These are phyloP conservation scores for Boeremia exigua DNA, from an alignment of 2,329 filamentous ascomycete species.

Conservation along the genomic window DNA sequence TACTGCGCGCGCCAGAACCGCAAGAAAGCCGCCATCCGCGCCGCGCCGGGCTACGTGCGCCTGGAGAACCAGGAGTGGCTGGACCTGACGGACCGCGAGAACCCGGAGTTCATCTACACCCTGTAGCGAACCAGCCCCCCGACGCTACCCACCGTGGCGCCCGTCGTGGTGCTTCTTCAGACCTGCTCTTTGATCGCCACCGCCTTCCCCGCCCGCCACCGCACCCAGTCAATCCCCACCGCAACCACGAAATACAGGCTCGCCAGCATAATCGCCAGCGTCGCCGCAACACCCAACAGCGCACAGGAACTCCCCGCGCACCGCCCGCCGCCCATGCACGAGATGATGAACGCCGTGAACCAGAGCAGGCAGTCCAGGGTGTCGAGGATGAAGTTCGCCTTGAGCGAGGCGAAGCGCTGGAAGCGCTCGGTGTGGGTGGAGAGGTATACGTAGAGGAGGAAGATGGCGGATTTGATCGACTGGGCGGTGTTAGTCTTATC, in stretches of 20 bases:
- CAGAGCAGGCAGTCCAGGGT: conserved; percentile 38
- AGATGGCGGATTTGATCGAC: conserved; percentile 46
- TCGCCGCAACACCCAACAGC: conserved; percentile 6
- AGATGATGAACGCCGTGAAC: conserved; percentile 20
- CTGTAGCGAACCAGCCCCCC: conserved; percentile 40
- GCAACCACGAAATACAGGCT: not conserved
- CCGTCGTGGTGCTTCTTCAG: not conserved
- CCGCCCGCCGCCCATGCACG: conserved; percentile 10
- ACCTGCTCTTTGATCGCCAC: conserved; percentile 2
- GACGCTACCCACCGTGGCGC: no score
- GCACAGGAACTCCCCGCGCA: conserved; percentile 12
- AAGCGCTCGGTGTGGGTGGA: conserved; percentile 44
- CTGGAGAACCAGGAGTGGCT: conserved; percentile 72
- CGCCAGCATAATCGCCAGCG: not conserved
- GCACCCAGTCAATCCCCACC: not conserved
- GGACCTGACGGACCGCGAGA: conserved; percentile 71
- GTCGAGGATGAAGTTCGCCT: conserved; percentile 51
- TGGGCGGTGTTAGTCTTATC: not conserved
- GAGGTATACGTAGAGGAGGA: conserved; percentile 51
- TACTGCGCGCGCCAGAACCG: conserved; percentile 66
- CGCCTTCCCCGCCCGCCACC: conserved; percentile 8
- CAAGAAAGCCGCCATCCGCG: conserved; percentile 62
- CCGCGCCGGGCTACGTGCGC: conserved; percentile 63
- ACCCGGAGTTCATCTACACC: conserved; percentile 67
- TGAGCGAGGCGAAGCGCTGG: conserved; percentile 46